These are phyloP conservation scores for Tilletiaria anomala DNA, from an alignment of 1,284 basidiomycete genomes.

Conservation along the genomic window DNA sequence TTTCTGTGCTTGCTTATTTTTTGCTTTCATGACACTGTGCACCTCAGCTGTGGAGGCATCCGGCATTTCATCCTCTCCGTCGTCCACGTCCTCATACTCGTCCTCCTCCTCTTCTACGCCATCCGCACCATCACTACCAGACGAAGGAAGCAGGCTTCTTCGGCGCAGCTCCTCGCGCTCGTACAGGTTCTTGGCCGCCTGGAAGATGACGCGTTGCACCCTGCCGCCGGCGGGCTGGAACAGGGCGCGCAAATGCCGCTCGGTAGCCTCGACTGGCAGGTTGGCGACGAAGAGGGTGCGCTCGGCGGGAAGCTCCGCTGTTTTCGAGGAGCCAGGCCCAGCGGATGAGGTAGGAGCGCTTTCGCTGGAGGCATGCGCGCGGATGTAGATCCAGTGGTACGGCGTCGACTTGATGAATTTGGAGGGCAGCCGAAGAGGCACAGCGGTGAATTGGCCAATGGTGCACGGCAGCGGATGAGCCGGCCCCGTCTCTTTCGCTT, in stretches of 20 bases:
- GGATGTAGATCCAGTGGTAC: no score
- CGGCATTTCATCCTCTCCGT: slow-evolving; percentile 7
- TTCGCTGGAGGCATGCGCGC: no score
- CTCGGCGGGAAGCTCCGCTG: slow-evolving; percentile 14
- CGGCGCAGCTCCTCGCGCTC: no score
- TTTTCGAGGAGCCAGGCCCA: no score
- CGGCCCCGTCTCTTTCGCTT: no score
- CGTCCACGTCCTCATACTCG: slow-evolving; percentile 5
- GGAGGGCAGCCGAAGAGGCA: no score
- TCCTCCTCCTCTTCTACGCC: neutral
- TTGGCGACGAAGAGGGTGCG: slow-evolving; percentile 35
- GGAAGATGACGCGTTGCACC: slow-evolving; percentile 16
- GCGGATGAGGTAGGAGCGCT: no score
- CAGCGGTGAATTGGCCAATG: no score
- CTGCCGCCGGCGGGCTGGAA: slow-evolving; percentile 23
- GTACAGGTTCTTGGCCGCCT: no score
- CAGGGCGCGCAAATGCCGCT: slow-evolving; percentile 15
- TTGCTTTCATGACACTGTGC: neutral
- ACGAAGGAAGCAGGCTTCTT: neutral
- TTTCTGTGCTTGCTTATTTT: slow-evolving; percentile 7
- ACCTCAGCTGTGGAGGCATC: no score
- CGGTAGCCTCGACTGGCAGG: slow-evolving; percentile 26
- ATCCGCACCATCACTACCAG: neutral
- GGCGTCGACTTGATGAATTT: no score
- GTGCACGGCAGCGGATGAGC: no score